Base-by-base conservation (phyloP, 257 asterid species). In the Nicotiana knightiana region DNA sequence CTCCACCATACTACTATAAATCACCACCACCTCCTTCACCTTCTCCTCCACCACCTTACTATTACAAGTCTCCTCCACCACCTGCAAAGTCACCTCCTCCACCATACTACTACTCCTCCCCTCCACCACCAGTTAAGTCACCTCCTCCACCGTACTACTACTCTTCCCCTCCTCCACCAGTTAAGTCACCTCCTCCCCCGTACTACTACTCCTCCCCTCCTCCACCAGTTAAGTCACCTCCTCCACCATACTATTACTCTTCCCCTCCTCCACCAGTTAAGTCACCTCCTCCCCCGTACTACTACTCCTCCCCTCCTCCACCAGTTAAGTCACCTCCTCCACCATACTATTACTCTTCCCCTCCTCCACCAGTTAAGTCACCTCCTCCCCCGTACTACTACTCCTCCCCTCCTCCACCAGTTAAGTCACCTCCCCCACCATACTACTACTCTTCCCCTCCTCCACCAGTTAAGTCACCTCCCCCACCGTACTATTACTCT, bases 231-330 rank as follows among this genome's bases (percentile, higher is more conserved):
- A 82, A 81, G 4, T 87, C 90, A 0, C 89, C 90, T 2, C 91
- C 91, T 0, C 89, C 89, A 4, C 92, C 90, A 0, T 84, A 83
- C 33, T 55, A 77, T 15, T 84, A 86, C 0, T 63, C 51, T 1
- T 81, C 87, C 0, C 87, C 89, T 0, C 89, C 89, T 11, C 89
- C 87, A 15, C 87, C 87, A 53, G 13, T 21, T 21, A 85, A 75
- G 0, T 87, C 91, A 0, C 92, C 90, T 0, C 92, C 91, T 1
- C 89, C 89, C 2, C 89, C 91, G 0, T 90, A 87, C 26, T 24
- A 81, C 2, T 90, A 91, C 58, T 0, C 87, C 88, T 0, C 92
- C 90, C 0, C 93, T 89, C 80, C 94, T 1, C 94, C 89, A 13
- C 91, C 92, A 0, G 62, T 82, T 0, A 77, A 83, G 0, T 88